These are phyloP conservation scores for Comarum palustre DNA, from an alignment of 306 rosid species.

Conservation along the genomic window DNA sequence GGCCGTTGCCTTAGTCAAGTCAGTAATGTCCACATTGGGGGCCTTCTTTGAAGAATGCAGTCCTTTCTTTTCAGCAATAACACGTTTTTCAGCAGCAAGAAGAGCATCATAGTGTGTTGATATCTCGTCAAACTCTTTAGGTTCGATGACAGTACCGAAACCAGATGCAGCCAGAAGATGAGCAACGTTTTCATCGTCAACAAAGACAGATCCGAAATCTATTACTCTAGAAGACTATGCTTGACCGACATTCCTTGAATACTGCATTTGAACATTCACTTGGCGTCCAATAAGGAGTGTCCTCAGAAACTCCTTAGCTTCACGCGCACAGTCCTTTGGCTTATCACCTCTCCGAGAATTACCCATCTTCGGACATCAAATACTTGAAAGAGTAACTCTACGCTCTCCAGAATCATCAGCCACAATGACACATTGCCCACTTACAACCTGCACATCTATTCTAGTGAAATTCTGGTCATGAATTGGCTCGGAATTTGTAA, in stretches of 20 bases:
- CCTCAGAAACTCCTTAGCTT: slow-evolving; percentile 93
- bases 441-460: slow-evolving; percentile 96
- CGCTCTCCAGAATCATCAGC: slow-evolving; percentile 94
- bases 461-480: slow-evolving; percentile 88
- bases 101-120: slow-evolving; percentile 86
- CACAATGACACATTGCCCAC: slow-evolving; percentile 82
- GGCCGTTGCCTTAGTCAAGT: slow-evolving; percentile 61
- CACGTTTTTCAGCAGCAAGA: slow-evolving; percentile 84
- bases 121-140: slow-evolving; percentile 93
- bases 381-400: slow-evolving; percentile 89
- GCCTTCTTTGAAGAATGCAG: slow-evolving; percentile 88
- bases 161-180: slow-evolving; percentile 75
- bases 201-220: slow-evolving; percentile 92
- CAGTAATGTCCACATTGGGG: slow-evolving; percentile 89
- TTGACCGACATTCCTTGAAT: slow-evolving; percentile 63
- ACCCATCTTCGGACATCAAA: slow-evolving; percentile 91
- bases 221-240: slow-evolving; percentile 53
- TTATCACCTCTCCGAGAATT: slow-evolving; percentile 92
- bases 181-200: slow-evolving; percentile 62
- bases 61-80: slow-evolving; percentile 68
- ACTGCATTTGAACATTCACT: slow-evolving; percentile 94
- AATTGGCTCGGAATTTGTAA: slow-evolving; percentile 85
- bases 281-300: slow-evolving; percentile 79
- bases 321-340: slow-evolving; percentile 95
- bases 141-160: slow-evolving; percentile 79